phyloP scores from a whole-genome alignment of 495 filamentous ascomycete species.

The Neurospora pannonica region DNA sequence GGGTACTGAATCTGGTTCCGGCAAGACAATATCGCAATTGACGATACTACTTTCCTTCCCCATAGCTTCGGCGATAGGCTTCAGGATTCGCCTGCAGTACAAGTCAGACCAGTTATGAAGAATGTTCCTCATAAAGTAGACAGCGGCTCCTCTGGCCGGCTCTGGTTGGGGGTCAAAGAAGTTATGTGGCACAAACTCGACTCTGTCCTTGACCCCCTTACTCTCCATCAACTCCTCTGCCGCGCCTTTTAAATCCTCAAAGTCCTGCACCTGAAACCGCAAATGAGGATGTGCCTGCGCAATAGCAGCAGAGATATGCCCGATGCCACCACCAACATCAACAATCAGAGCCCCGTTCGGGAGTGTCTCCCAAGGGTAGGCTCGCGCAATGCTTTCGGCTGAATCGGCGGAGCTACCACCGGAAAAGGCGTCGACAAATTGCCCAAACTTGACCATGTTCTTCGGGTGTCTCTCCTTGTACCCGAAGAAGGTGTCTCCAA shows the following conservation, averaged over 20 bases:
- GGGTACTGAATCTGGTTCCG: slow-evolving; percentile 13
- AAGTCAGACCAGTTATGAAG: slow-evolving; percentile 38
- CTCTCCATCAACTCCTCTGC: slow-evolving; percentile 1
- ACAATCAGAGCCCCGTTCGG: slow-evolving; percentile 18
- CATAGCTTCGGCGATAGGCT: slow-evolving; percentile 25
- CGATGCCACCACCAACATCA: slow-evolving; percentile 36
- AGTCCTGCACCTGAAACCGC: slow-evolving; percentile 31
- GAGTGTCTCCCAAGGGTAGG: slow-evolving; percentile 7
- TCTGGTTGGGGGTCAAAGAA: slow-evolving; percentile 30
- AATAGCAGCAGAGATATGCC: slow-evolving; percentile 27
- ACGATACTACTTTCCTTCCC: slow-evolving; percentile 22
- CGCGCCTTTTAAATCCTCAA: slow-evolving; percentile 2
- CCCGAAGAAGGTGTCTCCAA: slow-evolving; percentile 16
- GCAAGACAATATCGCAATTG: slow-evolving; percentile 25
- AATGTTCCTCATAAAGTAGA: slow-evolving; percentile 31
- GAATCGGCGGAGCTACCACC: slow-evolving; percentile 5
- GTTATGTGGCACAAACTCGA: slow-evolving; percentile 25
- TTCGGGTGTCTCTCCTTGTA: slow-evolving; percentile 11
- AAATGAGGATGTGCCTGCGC: slow-evolving; percentile 23
- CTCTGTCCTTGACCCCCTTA: slow-evolving; percentile 2
- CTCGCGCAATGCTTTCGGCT: slow-evolving; percentile 5
- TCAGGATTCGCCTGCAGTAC: slow-evolving; percentile 24
- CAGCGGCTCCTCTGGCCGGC: slow-evolving; percentile 14
- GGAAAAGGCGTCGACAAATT: slow-evolving; percentile 6
- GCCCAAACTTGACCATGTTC: slow-evolving; percentile 10